Evolutionary conservation across 345 rosid genomes (phyloP), one percentile per base, ranked within the genome.

Genomic region (Brassica juncea): DNA sequence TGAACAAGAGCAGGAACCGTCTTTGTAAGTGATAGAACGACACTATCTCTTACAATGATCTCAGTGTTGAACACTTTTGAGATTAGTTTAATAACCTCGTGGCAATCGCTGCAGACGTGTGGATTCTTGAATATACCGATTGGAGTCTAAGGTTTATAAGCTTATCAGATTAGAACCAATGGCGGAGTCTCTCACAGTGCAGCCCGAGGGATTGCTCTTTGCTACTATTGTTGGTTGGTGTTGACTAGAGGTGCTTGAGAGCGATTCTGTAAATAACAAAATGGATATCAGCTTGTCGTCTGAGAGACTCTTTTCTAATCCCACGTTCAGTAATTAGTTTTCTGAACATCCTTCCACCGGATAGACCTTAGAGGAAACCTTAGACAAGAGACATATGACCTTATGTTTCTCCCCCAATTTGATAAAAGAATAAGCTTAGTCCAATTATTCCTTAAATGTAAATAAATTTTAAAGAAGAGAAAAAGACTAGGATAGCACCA

Each of bases 181-280:
- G 59, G 97, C 95, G 34, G 31, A 94, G 94, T 76, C 97, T 87
- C 83, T 91, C 94, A 34, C 95, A 90, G 49, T 89, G 97, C 49
- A 88, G 85, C 86, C 70, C 88, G 10, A 89, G 86, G 32, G 87
- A 85, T 44, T 74, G 69, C 58, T 77, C 84, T 81, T 85, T 88
- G 55, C 84, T 87, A 54, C 83, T 81, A 54, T 85, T 84, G 34
- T 80, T 32, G 1, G 30, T 73, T 34, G 86, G 86, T 89, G 57
- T 85, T 86, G 0, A 89, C 83, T 86, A 85, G 81, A 1, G 87
- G 77, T 9, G 89, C 92, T 65, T 91, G 93, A 10, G 89, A 86
- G 32, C 57, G 52, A 63, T 88, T 91, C 0, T 93, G 88, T 9
- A 42, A 66, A 76, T 89, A 92, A 27, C 96, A 90, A 1, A 1